Evolutionary conservation across 345 rosid species (phyloP).

Genomic region (Aurinia saxatilis): DNA sequence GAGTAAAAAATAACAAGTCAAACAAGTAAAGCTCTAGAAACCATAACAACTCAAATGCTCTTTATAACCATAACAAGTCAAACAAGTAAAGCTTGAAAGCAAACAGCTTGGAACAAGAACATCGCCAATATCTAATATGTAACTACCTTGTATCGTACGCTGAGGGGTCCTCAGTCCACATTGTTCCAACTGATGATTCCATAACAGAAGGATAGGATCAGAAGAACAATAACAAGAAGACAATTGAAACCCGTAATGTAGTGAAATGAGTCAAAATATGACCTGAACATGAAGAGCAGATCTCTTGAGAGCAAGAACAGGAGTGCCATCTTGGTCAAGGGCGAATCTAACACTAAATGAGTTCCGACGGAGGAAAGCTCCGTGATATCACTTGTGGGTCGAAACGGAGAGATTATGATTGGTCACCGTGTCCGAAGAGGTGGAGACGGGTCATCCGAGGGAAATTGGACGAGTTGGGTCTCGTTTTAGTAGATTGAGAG

Average conservation of each 20-base stretch:
- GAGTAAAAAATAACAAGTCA: no score
- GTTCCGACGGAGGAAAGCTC: conserved; percentile 74
- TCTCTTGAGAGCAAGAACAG: conserved; percentile 59
- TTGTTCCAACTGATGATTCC: conserved; percentile 65
- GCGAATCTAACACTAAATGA: conserved; percentile 82
- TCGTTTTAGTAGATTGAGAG: no score
- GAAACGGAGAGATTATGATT: conserved; percentile 17
- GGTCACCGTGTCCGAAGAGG: conserved; percentile 31
- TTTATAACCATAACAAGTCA: no score
- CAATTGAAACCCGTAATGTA: no score
- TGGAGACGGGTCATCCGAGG: conserved; percentile 56
- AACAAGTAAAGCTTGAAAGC: no score
- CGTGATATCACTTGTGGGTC: conserved; percentile 57
- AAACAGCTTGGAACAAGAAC: no score
- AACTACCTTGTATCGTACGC: conserved; percentile 82
- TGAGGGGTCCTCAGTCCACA: conserved; percentile 83
- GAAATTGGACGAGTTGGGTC: conserved; percentile 31
- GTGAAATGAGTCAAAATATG: no score
- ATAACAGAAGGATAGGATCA: no score
- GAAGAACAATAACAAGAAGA: no score
- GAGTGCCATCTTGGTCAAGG: conserved; percentile 76
- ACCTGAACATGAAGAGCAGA: conserved; percentile 94
- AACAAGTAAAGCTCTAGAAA: no score
- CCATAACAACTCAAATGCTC: no score
- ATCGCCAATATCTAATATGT: no score